These are phyloP conservation scores for Oryza glaberrima DNA, from an alignment of 176 grass and related monocot species.

Conservation along the genomic window DNA sequence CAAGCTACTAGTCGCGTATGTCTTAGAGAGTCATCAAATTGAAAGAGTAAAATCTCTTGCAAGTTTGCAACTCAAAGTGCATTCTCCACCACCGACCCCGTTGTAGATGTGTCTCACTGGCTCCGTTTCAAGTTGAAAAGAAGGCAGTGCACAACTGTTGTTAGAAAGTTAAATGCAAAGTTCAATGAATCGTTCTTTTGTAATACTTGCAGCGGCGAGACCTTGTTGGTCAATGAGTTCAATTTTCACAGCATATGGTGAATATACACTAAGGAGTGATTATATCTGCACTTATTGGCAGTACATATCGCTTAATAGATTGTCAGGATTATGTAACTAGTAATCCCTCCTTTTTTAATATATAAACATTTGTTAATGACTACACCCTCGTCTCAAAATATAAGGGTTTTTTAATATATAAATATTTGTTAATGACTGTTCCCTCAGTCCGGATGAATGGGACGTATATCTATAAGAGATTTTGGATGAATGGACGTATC, in stretches of 20 bases:
- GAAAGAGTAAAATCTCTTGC: slow-evolving; percentile 42
- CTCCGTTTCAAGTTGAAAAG: slow-evolving; percentile 13
- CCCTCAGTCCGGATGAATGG: too few relatives aligned
- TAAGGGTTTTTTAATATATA: too few relatives aligned
- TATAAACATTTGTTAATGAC: too few relatives aligned
- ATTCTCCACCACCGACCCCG: slow-evolving; percentile 22
- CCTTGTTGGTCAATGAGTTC: slow-evolving; percentile 9
- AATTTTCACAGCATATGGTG: slow-evolving; percentile 28
- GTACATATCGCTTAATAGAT: too few relatives aligned
- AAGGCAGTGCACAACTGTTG: slow-evolving; percentile 24
- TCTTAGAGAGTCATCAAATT: slow-evolving; percentile 19
- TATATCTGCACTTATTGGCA: background rate
- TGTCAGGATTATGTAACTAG: too few relatives aligned
- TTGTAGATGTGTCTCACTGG: slow-evolving; percentile 54
- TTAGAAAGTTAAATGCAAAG: slow-evolving; percentile 38
- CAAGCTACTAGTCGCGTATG: slow-evolving; percentile 40
- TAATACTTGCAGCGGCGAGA: slow-evolving; percentile 6
- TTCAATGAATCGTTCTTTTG: background rate
- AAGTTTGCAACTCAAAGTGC: slow-evolving; percentile 41
- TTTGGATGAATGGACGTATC: too few relatives aligned
- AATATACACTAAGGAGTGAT: slow-evolving; percentile 21
- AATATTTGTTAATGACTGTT: too few relatives aligned
- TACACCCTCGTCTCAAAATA: too few relatives aligned
- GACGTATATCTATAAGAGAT: too few relatives aligned
- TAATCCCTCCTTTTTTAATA: too few relatives aligned